Base-by-base conservation (phyloP, 2,329 filamentous ascomycete genomes). In the Apiospora rasikravindrae region DNA sequence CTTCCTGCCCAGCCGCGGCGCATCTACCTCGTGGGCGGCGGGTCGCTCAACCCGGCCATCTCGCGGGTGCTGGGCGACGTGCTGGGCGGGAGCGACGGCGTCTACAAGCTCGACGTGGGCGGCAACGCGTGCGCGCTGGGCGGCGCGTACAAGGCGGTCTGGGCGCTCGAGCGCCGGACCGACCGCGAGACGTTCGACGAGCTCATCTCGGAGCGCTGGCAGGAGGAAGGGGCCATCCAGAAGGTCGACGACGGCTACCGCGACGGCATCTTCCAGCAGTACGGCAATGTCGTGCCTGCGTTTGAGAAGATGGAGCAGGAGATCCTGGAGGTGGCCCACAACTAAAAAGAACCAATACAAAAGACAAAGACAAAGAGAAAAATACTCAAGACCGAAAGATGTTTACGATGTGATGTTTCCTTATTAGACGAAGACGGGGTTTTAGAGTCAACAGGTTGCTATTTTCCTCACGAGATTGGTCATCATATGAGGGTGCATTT, bases 71-170 rank as follows among this genome's bases (percentile, higher is more conserved):
- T 95, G 4, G 96, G 95, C 37, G 92, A 98, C 78, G 94, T 98
- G 2, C 89, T 99, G 2, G 96, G 96, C 70, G 94, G 94, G 45
- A 89, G 88, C 2, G 96, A 98, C 74, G 96, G 96, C 33, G 94
- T 98, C 37, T 99, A 94, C 84, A 93, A 93, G 83, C 90, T 99
- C 19, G 95, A 98, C 80, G 94, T 98, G 6, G 96, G 96, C 37
- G 95, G 95, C 37, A 98, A 97, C 83, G 96, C 96, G 2, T 99
- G 96, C 83, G 96, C 96, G 14, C 84, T 98, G 19, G 96, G 96
- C 19, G 94, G 94, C 8, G 96, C 96, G 37, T 98, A 98, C 84
- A 98, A 98, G 84, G 96, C 96, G 19, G 91, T 97, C 0, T 99
- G 96, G 96, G 95, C 93, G 0, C 86, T 94, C 71, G 94, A 96